A percentile compares a stretch with the other conserved stretches of the same genome.
Evolutionary conservation across 2,329 filamentous ascomycete species (phyloP).

Genomic region (Alternaria postmessia): DNA sequence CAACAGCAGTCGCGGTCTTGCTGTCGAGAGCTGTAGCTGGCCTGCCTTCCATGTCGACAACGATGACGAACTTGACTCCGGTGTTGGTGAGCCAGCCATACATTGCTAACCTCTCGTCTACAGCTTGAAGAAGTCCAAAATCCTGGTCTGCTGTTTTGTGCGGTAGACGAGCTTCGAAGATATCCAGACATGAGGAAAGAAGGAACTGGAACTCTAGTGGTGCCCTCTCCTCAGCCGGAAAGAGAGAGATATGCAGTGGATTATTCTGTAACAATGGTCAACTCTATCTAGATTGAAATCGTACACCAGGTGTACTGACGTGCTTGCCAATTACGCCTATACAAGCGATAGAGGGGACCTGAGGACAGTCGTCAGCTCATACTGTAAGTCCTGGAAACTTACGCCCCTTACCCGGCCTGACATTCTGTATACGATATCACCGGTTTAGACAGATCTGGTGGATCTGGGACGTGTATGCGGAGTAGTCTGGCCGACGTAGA

Average conservation of each 20-base stretch:
- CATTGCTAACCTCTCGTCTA: conserved; percentile 90
- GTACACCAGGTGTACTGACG: conserved; percentile 60
- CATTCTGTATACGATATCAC: conserved; percentile 13
- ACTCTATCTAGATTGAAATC: neutral
- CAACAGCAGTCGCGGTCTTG: conserved; percentile 61
- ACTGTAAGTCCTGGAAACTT: neutral
- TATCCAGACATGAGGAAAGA: conserved; percentile 88
- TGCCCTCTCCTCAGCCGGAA: conserved; percentile 76
- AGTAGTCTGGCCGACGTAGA: conserved; percentile 31
- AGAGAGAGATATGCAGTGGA: conserved; percentile 90
- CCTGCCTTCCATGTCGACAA: conserved; percentile 88
- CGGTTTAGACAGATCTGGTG: neutral
- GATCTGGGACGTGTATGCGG: conserved; percentile 16
- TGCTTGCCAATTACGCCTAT: conserved; percentile 94
- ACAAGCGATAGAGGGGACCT: conserved; percentile 80
- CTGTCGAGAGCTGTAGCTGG: conserved; percentile 50
- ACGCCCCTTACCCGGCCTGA: conserved; percentile 15
- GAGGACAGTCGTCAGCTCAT: conserved; percentile 38
- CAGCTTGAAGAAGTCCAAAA: conserved; percentile 87
- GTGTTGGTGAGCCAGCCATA: conserved; percentile 99
- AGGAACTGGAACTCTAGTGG: conserved; percentile 92
- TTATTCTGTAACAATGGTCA: conserved; percentile 74
- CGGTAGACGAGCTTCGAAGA: conserved; percentile 86
- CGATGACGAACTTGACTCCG: conserved; percentile 85
- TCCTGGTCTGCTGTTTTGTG: conserved; percentile 80